Percentiles rank a stretch among this genome's conserved stretches.
Conservation (phyloP, 2,329 filamentous ascomycete genomes). For the Hymenoscyphus albidus region DNA sequence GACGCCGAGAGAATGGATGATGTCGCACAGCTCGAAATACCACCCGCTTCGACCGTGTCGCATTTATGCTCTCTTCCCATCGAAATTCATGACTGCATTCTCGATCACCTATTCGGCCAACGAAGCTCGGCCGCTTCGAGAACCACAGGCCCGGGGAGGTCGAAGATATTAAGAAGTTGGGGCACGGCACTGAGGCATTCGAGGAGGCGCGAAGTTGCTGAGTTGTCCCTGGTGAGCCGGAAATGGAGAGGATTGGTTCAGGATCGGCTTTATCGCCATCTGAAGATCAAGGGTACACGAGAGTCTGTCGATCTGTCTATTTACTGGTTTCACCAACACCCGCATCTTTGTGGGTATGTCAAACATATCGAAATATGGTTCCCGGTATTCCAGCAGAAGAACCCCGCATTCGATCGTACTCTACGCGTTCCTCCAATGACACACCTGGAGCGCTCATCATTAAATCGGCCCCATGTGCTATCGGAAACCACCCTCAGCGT, state of each 20-base stretch:
- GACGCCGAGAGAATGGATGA: constrained; percentile 18
- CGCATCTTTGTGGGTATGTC: constrained; percentile 60
- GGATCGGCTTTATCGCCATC: constrained; percentile 68
- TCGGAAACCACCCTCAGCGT: constrained; percentile 45
- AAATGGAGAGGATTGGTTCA: constrained; percentile 68
- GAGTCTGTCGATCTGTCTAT: constrained; percentile 58
- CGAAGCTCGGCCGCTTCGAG: constrained; percentile 58
- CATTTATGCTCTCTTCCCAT: constrained; percentile 50
- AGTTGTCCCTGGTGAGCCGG: constrained; percentile 58
- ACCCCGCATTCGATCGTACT: constrained; percentile 27
- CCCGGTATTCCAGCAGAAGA: constrained; percentile 56
- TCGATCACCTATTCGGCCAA: constrained; percentile 69
- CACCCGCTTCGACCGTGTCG: constrained; percentile 15
- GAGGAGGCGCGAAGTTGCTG: constrained; percentile 61
- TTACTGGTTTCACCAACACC: constrained; percentile 55
- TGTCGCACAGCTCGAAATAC: constrained; percentile 6
- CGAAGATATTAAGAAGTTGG: constrained; percentile 54
- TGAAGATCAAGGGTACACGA: constrained; percentile 69
- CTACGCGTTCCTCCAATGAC: constrained; percentile 22
- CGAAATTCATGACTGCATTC: constrained; percentile 68
- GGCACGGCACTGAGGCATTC: constrained; percentile 63
- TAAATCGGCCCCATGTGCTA: constrained; percentile 36
- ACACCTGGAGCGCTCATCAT: constrained; percentile 27
- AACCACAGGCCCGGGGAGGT: constrained; percentile 51
- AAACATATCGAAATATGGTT: constrained; percentile 76